Base-by-base conservation (phyloP, 1,284 basidiomycete species). In the Porodaedalea pini region DNA sequence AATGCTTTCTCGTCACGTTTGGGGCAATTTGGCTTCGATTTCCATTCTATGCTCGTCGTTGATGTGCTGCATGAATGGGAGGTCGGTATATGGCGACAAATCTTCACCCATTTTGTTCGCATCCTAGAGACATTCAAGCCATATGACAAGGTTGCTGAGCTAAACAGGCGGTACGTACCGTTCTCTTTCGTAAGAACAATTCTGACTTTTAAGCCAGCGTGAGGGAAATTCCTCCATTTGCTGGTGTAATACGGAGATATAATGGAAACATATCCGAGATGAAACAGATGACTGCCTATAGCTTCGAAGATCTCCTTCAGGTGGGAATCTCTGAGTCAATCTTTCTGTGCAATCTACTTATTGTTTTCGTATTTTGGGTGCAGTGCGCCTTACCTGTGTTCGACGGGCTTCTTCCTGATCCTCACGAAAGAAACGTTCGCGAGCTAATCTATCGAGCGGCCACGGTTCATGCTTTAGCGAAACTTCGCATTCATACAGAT, bases 21-120 rank as follows among this genome's bases (percentile, higher is more conserved):
- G 3, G 10, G 57, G 0, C 19, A 36, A 0, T 56, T 67, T 2
- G 68, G 65, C 0, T 64, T 70, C n/a, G 62, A 73, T 23, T 55
- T 67, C 4, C 71, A 67, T 45, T 53, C 25, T 0, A 61, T 73
- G 37, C 63, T 77, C 0, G 65, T 68, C 0, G 65, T 69, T 0
- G 74, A 76, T 56, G 15, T 74, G 6, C 43, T 76, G 58, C 74
- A 76, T 51, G 69, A 76, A 56, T 64, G 71, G 32, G 71, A 75
- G 55, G 60, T 75, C 0, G 74, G 73, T 1, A 65, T 71, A 0
- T 76, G 74, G 72, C 74, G 71, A 53, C 50, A 60, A 0, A 23
- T 72, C 0, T 68, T 75, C 32, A 65, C 57, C 0, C 75, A 77
- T 54, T 57, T 75, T 0, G 45, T 75, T 1, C 68, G 71, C 0